Evolutionary conservation across 2,329 filamentous ascomycete species (phyloP), one percentile per base, ranked within the genome.

Genomic region (Claviceps fusiformis): DNA sequence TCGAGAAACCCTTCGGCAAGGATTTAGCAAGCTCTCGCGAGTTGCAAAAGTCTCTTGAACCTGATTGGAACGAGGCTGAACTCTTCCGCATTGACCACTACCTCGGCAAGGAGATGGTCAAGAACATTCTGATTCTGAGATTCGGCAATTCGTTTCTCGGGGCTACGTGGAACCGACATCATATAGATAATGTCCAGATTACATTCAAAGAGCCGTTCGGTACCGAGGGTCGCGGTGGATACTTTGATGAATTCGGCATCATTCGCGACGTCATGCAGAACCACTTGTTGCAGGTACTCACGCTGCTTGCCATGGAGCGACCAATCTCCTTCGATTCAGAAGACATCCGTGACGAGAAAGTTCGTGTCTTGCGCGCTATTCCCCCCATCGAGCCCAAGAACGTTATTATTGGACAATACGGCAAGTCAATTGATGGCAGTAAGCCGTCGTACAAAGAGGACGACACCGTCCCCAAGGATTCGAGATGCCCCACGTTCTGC

Each of bases 201-300:
- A 89, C 93, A 50, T 98, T 98, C 81, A 98, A 98, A 78, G 93
- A 98, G 76, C 93, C 93, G 8, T 98, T 98, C 67, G 95, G 93
- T 63, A 98, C 93, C 27, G 93, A 98, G 71, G 95, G 93, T 54
- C 88, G 93, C 68, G 93, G 95, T 60, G 93, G 93, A 55, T 98
- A 98, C 77, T 98, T 98, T 69, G 95, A 98, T 68, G 93, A 98
- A 75, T 98, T 98, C 65, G 95, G 93, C 67, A 98, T 98, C 71
- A 90, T 98, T 66, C 90, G 95, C 69, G 95, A 98, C 77, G 93
- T 98, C 63, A 97, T 98, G 93, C 93, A 98, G 76, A 98, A 98
- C 79, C 93, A 98, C 74, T 76, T 98, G 66, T 83, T 98, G 55
- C 93, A 98, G 73, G 91, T 98, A 24, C 78, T 98, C 62, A 98